phyloP scores from a whole-genome alignment of 805 yeast species.

The Debaryomyces maramus region DNA sequence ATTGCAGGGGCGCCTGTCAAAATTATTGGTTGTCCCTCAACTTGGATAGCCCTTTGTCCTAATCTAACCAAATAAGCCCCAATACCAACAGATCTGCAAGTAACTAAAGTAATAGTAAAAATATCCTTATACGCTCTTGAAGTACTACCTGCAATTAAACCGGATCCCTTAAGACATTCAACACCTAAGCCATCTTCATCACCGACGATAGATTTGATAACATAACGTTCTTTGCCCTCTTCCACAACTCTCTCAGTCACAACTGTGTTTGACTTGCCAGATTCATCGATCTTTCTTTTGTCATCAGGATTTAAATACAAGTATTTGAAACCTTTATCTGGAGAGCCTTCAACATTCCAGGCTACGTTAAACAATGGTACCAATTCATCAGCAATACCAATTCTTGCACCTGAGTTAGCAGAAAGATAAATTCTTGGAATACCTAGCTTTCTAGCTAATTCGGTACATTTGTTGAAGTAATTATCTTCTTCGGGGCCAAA shows the following conservation, averaged over 20 bases:
- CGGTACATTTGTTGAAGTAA: slow-evolving; percentile 90
- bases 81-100: slow-evolving; percentile 99
- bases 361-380: slow-evolving; percentile 86
- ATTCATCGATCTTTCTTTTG: slow-evolving; percentile 51
- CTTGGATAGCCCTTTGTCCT: slow-evolving; percentile 98
- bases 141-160: slow-evolving; percentile 98
- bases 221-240: slow-evolving; percentile 77
- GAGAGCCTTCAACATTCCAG: slow-evolving; percentile 79
- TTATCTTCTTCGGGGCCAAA: slow-evolving; percentile 96
- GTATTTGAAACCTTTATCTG: slow-evolving; percentile 86
- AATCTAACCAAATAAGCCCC: slow-evolving; percentile 98
- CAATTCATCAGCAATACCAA: slow-evolving; percentile 96
- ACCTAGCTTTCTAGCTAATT: slow-evolving; percentile 84
- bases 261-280: slow-evolving; percentile 62
- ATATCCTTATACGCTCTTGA: slow-evolving; percentile 97
- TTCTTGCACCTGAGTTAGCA: slow-evolving; percentile 99
- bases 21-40: slow-evolving; percentile 97
- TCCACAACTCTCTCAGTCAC: slow-evolving; percentile 79
- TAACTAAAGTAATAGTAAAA: slow-evolving; percentile 95
- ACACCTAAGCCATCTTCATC: slow-evolving; percentile 97
- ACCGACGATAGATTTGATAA: slow-evolving; percentile 86
- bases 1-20: slow-evolving; percentile 99
- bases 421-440: slow-evolving; percentile 94
- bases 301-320: slow-evolving; percentile 77
- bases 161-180: slow-evolving; percentile 97